These are phyloP conservation scores for Pinus taeda DNA, from an alignment of 75 land plant species.

Conservation along the genomic window DNA sequence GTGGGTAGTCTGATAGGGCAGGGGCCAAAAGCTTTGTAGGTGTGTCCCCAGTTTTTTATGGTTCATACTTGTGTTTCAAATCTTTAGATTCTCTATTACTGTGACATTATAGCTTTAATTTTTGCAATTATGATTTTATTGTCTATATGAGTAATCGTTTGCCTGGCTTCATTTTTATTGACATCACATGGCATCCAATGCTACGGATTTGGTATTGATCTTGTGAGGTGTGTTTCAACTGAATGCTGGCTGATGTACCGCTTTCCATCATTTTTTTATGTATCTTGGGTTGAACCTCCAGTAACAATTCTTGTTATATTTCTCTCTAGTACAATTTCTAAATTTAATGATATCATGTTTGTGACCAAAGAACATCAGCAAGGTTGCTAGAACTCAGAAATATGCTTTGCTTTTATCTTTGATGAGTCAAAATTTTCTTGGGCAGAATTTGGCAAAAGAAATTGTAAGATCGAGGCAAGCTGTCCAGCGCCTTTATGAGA, in stretches of 20 bases:
- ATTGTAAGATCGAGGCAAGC: constrained; percentile 75
- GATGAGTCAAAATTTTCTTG: background rate
- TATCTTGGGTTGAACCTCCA: constrained; percentile 1
- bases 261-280: background rate
- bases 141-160: background rate
- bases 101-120: no score
- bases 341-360: no score
- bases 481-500: constrained; percentile 86
- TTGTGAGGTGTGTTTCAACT: background rate
- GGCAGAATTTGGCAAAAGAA: constrained; percentile 85
- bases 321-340: background rate
- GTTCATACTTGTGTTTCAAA: no score
- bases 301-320: constrained; percentile 2
- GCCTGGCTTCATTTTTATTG: background rate
- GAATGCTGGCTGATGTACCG: background rate
- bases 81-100: no score
- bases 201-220: background rate
- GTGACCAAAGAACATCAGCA: no score
- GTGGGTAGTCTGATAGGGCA: no score
- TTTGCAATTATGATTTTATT: no score
- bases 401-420: no score
- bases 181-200: background rate
- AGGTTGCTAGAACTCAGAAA: no score
- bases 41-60: no score
- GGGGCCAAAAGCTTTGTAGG: no score